phyloP scores from a whole-genome alignment of 345 rosid genomes.

The Punica granatum region DNA sequence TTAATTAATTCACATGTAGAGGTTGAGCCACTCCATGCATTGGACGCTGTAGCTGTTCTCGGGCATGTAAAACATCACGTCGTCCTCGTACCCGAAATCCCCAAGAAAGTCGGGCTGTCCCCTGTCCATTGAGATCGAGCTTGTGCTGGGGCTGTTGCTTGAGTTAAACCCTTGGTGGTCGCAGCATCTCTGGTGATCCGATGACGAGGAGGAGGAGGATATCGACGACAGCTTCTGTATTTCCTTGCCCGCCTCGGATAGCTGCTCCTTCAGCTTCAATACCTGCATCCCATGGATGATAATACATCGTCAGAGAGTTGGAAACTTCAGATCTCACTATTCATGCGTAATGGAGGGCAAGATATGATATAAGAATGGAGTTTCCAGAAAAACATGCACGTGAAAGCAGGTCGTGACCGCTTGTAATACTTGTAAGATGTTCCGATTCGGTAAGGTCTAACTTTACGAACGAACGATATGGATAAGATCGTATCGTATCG shows the following conservation, averaged over 20 bases:
- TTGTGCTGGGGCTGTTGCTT: constrained; percentile 32
- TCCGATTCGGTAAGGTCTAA: too few relatives aligned
- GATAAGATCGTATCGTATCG: not conserved
- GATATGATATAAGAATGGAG: too few relatives aligned
- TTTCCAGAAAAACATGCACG: too few relatives aligned
- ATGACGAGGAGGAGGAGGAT: not conserved
- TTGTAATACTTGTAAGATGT: too few relatives aligned
- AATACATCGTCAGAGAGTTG: not conserved
- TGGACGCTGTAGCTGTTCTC: constrained; percentile 17
- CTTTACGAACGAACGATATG: not conserved
- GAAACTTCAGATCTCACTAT: too few relatives aligned
- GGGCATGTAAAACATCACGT: constrained; percentile 28
- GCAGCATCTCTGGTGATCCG: not conserved
- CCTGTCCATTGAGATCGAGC: constrained; percentile 39
- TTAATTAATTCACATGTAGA: constrained; percentile 17
- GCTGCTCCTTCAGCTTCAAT: constrained; percentile 37
- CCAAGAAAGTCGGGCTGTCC: constrained; percentile 23
- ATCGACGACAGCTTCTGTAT: constrained; percentile 29
- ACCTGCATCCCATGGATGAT: constrained; percentile 24
- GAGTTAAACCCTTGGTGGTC: constrained; percentile 24
- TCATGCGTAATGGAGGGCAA: too few relatives aligned
- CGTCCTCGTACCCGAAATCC: constrained; percentile 30
- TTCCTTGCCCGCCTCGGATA: constrained; percentile 42
- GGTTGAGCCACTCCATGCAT: constrained; percentile 54
- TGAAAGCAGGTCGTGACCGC: too few relatives aligned